These are phyloP conservation scores for Apiospora arundinis DNA, from an alignment of 2,329 filamentous ascomycete genomes.

Conservation along the genomic window DNA sequence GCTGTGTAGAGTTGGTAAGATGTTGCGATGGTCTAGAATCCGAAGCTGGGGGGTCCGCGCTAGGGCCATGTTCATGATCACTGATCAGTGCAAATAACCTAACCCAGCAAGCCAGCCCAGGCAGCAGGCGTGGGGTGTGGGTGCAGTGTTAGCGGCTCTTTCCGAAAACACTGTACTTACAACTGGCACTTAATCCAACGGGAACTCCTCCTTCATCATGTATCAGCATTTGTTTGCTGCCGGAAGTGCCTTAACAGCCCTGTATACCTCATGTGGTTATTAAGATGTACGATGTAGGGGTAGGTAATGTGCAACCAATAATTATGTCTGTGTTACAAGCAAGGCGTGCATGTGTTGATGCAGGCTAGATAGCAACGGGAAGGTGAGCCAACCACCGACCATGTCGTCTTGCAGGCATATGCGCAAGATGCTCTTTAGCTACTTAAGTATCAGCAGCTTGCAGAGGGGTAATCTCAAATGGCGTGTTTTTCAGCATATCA, in stretches of 20 bases:
- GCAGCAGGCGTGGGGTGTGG: slow-evolving; percentile 1
- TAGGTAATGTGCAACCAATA: not conserved
- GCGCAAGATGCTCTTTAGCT: not conserved
- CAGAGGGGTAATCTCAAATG: not conserved
- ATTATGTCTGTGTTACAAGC: not conserved
- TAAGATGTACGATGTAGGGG: not conserved
- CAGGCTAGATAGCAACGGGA: slow-evolving; percentile 9
- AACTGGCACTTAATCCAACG: too few relatives aligned
- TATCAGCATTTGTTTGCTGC: not conserved
- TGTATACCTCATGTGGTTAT: too few relatives aligned
- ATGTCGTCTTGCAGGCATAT: not conserved
- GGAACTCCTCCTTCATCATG: too few relatives aligned
- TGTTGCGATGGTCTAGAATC: not conserved
- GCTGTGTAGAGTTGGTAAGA: too few relatives aligned
- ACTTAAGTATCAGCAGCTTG: not conserved
- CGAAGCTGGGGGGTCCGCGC: not conserved
- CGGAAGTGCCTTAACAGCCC: not conserved
- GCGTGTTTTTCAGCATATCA: not conserved
- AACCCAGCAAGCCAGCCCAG: not conserved
- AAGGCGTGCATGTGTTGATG: not conserved
- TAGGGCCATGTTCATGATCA: not conserved
- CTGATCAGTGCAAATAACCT: not conserved
- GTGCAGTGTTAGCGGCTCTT: slow-evolving; percentile 1
- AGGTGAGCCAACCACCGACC: not conserved
- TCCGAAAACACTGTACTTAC: not conserved